Conservation (phyloP, 768 basidiomycete genomes). For the Podaxis sp. region DNA sequence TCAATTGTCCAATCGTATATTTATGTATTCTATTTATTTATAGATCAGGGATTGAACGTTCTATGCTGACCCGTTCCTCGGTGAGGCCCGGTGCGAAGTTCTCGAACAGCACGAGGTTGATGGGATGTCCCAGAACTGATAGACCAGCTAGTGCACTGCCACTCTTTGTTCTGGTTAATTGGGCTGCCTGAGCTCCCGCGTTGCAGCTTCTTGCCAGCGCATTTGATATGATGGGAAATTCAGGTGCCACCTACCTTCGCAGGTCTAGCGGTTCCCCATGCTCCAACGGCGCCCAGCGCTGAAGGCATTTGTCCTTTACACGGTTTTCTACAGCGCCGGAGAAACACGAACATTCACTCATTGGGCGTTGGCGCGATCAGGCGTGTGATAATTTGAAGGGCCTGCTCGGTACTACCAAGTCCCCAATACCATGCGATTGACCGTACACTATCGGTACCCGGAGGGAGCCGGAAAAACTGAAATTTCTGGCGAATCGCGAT, state of each 20-base stretch:
- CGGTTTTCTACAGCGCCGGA: too few relatives aligned
- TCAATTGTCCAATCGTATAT: background rate
- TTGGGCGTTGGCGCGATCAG: too few relatives aligned
- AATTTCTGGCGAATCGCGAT: too few relatives aligned
- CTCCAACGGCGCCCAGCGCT: too few relatives aligned
- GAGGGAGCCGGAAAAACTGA: too few relatives aligned
- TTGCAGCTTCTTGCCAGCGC: background rate
- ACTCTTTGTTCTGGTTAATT: background rate
- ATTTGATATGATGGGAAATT: background rate
- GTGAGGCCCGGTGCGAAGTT: background rate
- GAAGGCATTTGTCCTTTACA: too few relatives aligned
- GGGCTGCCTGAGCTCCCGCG: background rate
- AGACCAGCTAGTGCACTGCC: background rate
- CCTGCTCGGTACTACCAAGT: too few relatives aligned
- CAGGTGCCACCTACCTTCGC: background rate
- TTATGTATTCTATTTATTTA: constrained; percentile 9
- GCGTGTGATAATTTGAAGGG: too few relatives aligned
- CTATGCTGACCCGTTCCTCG: background rate
- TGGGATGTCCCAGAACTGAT: background rate
- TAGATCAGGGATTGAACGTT: background rate
- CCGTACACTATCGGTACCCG: too few relatives aligned
- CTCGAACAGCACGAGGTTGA: background rate
- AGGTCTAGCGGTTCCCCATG: too few relatives aligned
- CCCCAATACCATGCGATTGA: too few relatives aligned
- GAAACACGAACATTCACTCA: too few relatives aligned